Conservation (phyloP, 805 yeast species). For the Zygoascus ofunaensis region DNA sequence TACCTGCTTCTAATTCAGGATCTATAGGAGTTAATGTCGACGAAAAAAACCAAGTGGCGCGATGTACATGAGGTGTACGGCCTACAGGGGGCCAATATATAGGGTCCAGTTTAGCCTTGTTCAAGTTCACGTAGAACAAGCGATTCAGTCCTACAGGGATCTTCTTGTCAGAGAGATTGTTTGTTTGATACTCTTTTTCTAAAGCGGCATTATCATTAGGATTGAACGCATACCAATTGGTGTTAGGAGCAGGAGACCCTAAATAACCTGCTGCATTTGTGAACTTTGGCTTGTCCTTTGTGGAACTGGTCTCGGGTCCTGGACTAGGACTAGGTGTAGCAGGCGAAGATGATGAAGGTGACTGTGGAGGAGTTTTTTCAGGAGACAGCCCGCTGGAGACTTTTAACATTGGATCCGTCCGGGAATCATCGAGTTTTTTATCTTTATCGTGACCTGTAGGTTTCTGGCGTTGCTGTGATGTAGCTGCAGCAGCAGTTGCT, state of each 20-base stretch:
- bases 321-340: background rate
- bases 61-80: constrained; percentile 26
- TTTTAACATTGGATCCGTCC: no score
- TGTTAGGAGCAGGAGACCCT: constrained; percentile 21
- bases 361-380: background rate
- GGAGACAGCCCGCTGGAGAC: no score
- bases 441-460: background rate
- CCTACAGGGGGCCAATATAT: constrained; percentile 31
- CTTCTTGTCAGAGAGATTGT: constrained; percentile 6
- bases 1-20: constrained; percentile 23
- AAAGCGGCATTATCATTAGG: constrained; percentile 29
- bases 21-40: constrained; percentile 28
- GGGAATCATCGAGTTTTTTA: no score
- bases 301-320: background rate
- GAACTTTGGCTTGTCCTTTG: constrained; percentile 16
- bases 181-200: constrained; percentile 10
- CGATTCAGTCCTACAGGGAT: constrained; percentile 27
- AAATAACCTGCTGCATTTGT: constrained; percentile 20
- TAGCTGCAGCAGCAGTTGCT: background rate
- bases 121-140: constrained; percentile 21
- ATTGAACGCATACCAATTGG: constrained; percentile 32
- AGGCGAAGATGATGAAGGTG: background rate
- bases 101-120: constrained; percentile 23
- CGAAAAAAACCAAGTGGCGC: constrained; percentile 32
- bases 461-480: background rate